phyloP scores from a whole-genome alignment of 2,329 filamentous ascomycete species.

The Pseudogymnoascus verrucosus region DNA sequence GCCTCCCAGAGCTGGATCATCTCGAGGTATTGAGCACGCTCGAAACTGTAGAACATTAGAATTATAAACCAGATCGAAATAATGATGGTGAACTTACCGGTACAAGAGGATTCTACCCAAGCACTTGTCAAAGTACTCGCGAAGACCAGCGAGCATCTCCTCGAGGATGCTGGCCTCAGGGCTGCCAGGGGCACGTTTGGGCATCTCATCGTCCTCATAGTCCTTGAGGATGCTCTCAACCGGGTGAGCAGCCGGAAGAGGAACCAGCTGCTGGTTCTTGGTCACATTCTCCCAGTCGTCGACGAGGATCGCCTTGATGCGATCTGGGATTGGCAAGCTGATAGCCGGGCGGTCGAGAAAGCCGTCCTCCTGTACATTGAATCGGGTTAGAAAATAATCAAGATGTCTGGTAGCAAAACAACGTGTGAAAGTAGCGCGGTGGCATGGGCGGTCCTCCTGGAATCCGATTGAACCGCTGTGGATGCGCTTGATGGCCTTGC shows the following conservation, averaged over 20 bases:
- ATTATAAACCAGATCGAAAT: neutral
- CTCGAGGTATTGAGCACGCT: constrained; percentile 79
- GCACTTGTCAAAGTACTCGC: constrained; percentile 89
- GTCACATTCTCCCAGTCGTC: constrained; percentile 99
- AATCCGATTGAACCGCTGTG: neutral
- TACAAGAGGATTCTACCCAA: constrained; percentile 87
- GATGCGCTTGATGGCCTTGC: neutral
- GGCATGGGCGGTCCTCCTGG: neutral
- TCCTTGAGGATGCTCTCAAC: constrained; percentile 73
- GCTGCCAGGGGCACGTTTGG: constrained; percentile 55
- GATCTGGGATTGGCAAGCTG: constrained; percentile 77
- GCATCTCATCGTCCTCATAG: constrained; percentile 64
- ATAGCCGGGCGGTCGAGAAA: constrained; percentile 81
- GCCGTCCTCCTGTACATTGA: constrained; percentile 63
- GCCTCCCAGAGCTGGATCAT: constrained; percentile 63
- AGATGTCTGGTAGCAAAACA: neutral
- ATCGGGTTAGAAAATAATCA: neutral
- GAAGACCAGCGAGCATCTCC: constrained; percentile 77
- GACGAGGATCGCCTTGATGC: constrained; percentile 84
- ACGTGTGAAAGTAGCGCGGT: constrained; percentile 12
- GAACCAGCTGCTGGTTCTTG: constrained; percentile 84
- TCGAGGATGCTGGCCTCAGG: constrained; percentile 79
- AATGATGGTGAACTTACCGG: constrained; percentile 36
- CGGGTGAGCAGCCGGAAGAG: constrained; percentile 68
- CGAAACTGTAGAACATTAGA: constrained; percentile 52